Percentiles rank a stretch among this genome's conserved stretches.
phyloP scores from a whole-genome alignment of 208 protist genomes.

The Acanthamoeba healyi region DNA sequence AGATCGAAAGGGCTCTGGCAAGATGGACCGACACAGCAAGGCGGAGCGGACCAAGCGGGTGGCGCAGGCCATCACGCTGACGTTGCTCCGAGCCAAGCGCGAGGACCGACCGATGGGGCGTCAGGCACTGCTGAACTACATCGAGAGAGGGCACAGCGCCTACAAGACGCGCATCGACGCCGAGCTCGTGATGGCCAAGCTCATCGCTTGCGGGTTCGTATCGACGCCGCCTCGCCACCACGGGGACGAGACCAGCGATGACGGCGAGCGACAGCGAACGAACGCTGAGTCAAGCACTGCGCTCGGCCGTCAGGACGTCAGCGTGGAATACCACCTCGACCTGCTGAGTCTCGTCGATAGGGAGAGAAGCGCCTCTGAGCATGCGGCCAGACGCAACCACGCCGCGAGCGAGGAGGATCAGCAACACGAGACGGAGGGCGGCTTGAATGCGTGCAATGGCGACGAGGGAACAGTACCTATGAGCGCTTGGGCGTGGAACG shows the following conservation, averaged over 20 bases:
- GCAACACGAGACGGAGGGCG: background rate
- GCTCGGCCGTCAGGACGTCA: background rate
- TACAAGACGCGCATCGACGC: constrained; percentile 19
- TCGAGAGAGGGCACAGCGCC: background rate
- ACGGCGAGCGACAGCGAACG: background rate
- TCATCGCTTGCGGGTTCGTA: background rate
- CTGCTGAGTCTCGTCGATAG: background rate
- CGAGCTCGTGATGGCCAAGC: background rate
- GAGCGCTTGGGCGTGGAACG: too few species aligned
- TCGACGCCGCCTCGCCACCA: background rate
- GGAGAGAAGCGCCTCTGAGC: background rate
- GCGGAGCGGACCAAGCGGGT: background rate
- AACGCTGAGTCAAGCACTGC: background rate
- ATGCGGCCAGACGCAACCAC: background rate
- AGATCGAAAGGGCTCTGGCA: background rate
- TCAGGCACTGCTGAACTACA: background rate
- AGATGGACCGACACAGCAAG: background rate
- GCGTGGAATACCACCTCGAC: background rate
- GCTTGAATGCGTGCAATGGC: too few species aligned
- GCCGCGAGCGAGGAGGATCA: background rate
- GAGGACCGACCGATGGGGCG: background rate
- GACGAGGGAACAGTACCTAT: too few species aligned
- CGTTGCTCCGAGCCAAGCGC: background rate
- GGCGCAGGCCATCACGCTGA: background rate
- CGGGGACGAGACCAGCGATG: background rate